Conservation (phyloP, 306 rosid species). For the Vigna radiata region DNA sequence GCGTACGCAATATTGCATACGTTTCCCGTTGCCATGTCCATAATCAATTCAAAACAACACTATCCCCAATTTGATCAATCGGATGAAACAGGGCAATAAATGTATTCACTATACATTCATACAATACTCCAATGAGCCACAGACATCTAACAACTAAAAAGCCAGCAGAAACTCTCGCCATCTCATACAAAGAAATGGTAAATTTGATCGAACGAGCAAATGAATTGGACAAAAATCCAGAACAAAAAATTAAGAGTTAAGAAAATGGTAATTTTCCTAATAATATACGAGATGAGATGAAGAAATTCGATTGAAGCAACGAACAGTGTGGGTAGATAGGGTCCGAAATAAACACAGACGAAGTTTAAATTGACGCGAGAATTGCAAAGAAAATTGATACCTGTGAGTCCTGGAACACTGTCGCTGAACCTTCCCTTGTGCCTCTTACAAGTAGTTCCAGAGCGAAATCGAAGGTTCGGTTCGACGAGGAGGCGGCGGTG, state of each 20-base stretch:
- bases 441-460: too few relatives aligned
- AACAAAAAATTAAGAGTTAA: background rate
- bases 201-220: slow-evolving; percentile 11
- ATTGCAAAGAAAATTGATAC: slow-evolving; percentile 16
- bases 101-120: background rate
- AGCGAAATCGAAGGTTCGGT: too few relatives aligned
- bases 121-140: background rate
- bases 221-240: background rate
- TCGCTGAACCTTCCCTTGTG: background rate
- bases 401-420: background rate
- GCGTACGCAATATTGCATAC: background rate
- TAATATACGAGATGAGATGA: too few relatives aligned
- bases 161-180: background rate
- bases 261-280: slow-evolving; percentile 12
- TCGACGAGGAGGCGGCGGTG: too few relatives aligned
- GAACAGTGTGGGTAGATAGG: too few relatives aligned
- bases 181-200: background rate
- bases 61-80: background rate
- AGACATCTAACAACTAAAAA: background rate
- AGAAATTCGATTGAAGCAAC: too few relatives aligned
- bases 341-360: too few relatives aligned
- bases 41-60: slow-evolving; percentile 20
- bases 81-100: background rate
- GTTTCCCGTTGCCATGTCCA: background rate
- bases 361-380: background rate